Evolutionary conservation across 2,329 filamentous ascomycete species (phyloP).

Genomic region (Talaromyces piceae): DNA sequence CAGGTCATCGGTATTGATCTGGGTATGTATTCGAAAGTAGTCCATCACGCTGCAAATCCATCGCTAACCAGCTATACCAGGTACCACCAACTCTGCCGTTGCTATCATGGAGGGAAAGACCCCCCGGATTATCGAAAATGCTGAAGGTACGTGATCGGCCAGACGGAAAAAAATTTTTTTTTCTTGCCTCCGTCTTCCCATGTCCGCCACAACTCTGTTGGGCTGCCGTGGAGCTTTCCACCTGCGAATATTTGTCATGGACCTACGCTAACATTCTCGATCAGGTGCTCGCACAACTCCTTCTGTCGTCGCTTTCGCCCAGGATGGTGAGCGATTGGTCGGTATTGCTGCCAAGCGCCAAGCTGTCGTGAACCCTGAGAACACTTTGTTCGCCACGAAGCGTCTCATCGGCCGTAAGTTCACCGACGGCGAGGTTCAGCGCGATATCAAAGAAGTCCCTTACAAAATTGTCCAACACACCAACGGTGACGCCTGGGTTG

Average conservation of each 20-base stretch:
- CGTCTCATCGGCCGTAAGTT: constrained; percentile 98
- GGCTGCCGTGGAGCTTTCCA: background rate
- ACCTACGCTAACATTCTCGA: constrained; percentile 11
- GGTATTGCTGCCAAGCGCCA: constrained; percentile 97
- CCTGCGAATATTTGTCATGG: background rate
- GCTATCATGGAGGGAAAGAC: constrained; percentile 96
- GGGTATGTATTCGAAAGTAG: constrained; percentile 50
- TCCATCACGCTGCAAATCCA: background rate
- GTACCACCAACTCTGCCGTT: constrained; percentile 94
- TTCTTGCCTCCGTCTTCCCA: no score
- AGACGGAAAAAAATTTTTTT: constrained; percentile 11
- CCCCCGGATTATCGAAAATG: constrained; percentile 95
- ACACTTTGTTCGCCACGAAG: constrained; percentile 97
- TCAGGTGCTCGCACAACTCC: constrained; percentile 81
- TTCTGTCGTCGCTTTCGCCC: constrained; percentile 89
- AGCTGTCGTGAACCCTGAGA: constrained; percentile 96
- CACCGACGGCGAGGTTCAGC: constrained; percentile 86
- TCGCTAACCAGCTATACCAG: constrained; percentile 29
- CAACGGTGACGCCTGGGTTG: constrained; percentile 95
- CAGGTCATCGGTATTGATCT: constrained; percentile 97
- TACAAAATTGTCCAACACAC: constrained; percentile 98
- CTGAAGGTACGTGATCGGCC: constrained; percentile 60
- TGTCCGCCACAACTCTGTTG: background rate
- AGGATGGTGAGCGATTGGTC: constrained; percentile 91
- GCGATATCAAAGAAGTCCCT: constrained; percentile 93